Conservation (phyloP, 176 grass and related monocot species). For the Ananas comosus region DNA sequence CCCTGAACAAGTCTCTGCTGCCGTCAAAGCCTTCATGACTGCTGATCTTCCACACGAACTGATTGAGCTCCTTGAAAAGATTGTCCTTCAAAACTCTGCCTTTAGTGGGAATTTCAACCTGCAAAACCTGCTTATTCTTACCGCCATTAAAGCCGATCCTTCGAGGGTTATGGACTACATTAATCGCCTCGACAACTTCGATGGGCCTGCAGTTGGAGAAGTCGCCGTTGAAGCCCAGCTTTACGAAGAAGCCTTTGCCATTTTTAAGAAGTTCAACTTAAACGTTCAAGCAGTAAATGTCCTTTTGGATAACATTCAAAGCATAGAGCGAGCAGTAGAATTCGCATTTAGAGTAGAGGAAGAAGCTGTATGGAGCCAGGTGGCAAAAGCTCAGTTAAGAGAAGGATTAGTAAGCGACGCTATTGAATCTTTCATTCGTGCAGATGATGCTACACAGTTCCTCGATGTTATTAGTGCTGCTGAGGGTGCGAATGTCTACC, state of each 20-base stretch:
- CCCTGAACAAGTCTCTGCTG: slow-evolving; percentile 97
- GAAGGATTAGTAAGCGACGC: slow-evolving; percentile 90
- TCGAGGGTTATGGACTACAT: slow-evolving; percentile 95
- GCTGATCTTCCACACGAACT: slow-evolving; percentile 95
- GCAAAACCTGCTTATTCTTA: slow-evolving; percentile 94
- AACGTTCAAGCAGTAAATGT: slow-evolving; percentile 95
- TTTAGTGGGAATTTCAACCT: slow-evolving; percentile 97
- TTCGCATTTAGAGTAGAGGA: slow-evolving; percentile 92
- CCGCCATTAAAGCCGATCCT: slow-evolving; percentile 85
- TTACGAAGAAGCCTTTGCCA: slow-evolving; percentile 90
- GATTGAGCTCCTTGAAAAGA: slow-evolving; percentile 98
- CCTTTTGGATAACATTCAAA: slow-evolving; percentile 77
- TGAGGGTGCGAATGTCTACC: slow-evolving; percentile 63
- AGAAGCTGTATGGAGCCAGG: slow-evolving; percentile 96
- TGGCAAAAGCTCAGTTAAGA: slow-evolving; percentile 84
- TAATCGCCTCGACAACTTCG: slow-evolving; percentile 96
- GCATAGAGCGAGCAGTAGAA: slow-evolving; percentile 89
- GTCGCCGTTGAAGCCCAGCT: slow-evolving; percentile 88
- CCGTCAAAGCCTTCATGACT: slow-evolving; percentile 98
- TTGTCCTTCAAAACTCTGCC: slow-evolving; percentile 94
- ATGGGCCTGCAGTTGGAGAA: slow-evolving; percentile 94
- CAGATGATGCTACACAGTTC: slow-evolving; percentile 87
- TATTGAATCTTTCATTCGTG: slow-evolving; percentile 96
- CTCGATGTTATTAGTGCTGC: slow-evolving; percentile 79
- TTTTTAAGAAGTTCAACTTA: slow-evolving; percentile 97